These are phyloP conservation scores for Crepidotus variabilis DNA, from an alignment of 768 basidiomycete genomes.

Conservation along the genomic window DNA sequence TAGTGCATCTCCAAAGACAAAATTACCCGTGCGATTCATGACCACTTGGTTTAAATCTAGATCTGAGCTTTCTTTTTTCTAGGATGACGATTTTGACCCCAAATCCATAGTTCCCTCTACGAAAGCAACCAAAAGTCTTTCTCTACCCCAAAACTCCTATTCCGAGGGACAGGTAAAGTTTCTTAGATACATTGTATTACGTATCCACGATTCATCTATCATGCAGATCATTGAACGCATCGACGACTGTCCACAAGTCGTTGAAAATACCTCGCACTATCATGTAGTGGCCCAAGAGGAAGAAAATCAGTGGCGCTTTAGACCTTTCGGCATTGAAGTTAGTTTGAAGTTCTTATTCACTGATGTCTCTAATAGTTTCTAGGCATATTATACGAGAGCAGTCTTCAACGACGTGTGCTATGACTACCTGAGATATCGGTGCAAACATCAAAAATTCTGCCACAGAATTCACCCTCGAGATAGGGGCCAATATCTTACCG, in stretches of 20 bases:
- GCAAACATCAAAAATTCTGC: constrained; percentile 19
- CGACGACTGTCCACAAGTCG: background rate
- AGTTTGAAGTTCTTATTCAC: background rate
- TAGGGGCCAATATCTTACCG: constrained; percentile 8
- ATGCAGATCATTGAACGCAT: background rate
- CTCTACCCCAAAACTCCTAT: constrained; percentile 10
- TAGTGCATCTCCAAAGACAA: background rate
- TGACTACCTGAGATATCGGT: constrained; percentile 22
- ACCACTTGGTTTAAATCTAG: too few relatives aligned
- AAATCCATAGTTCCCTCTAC: constrained; percentile 15
- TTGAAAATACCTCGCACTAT: background rate
- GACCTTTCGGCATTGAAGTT: constrained; percentile 21
- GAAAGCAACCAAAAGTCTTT: constrained; percentile 14
- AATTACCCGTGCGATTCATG: background rate
- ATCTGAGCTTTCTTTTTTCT: background rate
- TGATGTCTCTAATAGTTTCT: background rate
- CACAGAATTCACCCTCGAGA: constrained; percentile 26
- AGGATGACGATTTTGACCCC: constrained; percentile 10
- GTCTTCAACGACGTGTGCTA: constrained; percentile 25
- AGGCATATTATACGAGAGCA: constrained; percentile 29
- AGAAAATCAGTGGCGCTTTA: constrained; percentile 11
- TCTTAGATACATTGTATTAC: background rate
- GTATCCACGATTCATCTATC: background rate
- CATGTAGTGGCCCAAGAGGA: background rate
- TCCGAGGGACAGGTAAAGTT: constrained; percentile 13